Evolutionary conservation across 2,329 filamentous ascomycete genomes (phyloP).

Genomic region (Plenodomus tracheiphilus): DNA sequence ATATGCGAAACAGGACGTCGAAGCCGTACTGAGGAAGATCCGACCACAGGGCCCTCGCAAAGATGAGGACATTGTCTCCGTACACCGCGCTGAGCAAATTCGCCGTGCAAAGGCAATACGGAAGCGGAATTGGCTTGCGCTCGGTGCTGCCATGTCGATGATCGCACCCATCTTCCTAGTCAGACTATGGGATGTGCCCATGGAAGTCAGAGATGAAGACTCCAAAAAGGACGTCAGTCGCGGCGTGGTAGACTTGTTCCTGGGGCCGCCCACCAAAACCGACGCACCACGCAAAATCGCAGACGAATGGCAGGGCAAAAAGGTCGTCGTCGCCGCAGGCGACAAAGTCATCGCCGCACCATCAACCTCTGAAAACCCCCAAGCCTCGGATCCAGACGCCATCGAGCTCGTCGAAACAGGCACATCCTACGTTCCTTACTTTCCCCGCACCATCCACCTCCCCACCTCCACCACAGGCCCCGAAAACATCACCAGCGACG

Average conservation of each 20-base stretch:
- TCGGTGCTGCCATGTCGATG: slow-evolving; percentile 43
- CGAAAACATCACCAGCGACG: slow-evolving; percentile 29
- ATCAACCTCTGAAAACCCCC: slow-evolving; percentile 31
- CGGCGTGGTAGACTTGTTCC: slow-evolving; percentile 28
- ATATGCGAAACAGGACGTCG: slow-evolving; percentile 17
- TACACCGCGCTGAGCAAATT: slow-evolving; percentile 39
- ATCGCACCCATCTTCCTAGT: slow-evolving; percentile 42
- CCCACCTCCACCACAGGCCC: slow-evolving; percentile 48
- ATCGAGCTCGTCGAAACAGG: slow-evolving; percentile 79
- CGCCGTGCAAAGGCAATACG: slow-evolving; percentile 31
- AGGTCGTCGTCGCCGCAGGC: slow-evolving; percentile 63
- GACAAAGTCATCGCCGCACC: slow-evolving; percentile 59
- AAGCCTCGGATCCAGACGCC: slow-evolving; percentile 54
- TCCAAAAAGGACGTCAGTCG: slow-evolving; percentile 25
- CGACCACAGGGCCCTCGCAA: slow-evolving; percentile 12
- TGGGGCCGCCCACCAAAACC: slow-evolving; percentile 29
- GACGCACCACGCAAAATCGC: slow-evolving; percentile 36
- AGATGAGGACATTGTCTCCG: slow-evolving; percentile 35
- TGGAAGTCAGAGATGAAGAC: slow-evolving; percentile 15
- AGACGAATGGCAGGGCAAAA: slow-evolving; percentile 56
- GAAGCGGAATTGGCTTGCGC: slow-evolving; percentile 37
- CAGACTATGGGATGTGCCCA: slow-evolving; percentile 30
- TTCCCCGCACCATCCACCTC: slow-evolving; percentile 73
- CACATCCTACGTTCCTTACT: slow-evolving; percentile 75
- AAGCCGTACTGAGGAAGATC: slow-evolving; percentile 13